Evolutionary conservation across 805 yeast genomes (phyloP).

Genomic region (Wickerhamomyces hampshirensis): DNA sequence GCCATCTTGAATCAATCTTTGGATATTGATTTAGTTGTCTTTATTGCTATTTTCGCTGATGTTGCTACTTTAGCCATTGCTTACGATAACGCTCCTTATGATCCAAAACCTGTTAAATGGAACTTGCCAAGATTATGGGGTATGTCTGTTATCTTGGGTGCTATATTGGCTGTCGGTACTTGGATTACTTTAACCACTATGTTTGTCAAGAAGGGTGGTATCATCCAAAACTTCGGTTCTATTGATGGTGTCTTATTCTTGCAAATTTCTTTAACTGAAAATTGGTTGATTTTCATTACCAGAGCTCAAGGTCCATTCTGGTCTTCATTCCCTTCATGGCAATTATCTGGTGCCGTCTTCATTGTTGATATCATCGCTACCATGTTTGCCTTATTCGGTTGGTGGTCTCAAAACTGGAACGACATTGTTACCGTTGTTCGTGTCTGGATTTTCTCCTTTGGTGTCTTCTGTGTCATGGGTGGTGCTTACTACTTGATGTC

Average conservation of each 20-base stretch:
- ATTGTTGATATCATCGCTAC: slow-evolving; percentile 89
- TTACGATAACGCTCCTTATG: slow-evolving; percentile 95
- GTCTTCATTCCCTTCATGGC: slow-evolving; percentile 96
- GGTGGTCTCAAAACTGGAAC: slow-evolving; percentile 98
- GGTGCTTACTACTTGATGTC: slow-evolving; percentile 96
- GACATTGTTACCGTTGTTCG: slow-evolving; percentile 93
- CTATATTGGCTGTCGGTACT: slow-evolving; percentile 82
- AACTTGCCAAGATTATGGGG: slow-evolving; percentile 97
- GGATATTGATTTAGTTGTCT: slow-evolving; percentile 87
- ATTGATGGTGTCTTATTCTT: slow-evolving; percentile 90
- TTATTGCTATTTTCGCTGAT: slow-evolving; percentile 96
- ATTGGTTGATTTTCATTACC: slow-evolving; percentile 95
- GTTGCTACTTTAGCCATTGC: slow-evolving; percentile 97
- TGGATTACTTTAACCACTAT: slow-evolving; percentile 94
- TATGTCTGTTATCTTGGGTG: slow-evolving; percentile 85
- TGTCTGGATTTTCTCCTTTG: slow-evolving; percentile 93
- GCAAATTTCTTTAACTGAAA: slow-evolving; percentile 92
- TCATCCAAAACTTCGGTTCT: slow-evolving; percentile 93
- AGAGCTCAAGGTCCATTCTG: slow-evolving; percentile 98
- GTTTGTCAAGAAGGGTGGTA: slow-evolving; percentile 90
- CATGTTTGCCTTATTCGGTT: slow-evolving; percentile 88
- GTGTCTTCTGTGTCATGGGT: slow-evolving; percentile 94
- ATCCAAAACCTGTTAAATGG: slow-evolving; percentile 93
- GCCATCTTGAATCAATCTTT: slow-evolving; percentile 84
- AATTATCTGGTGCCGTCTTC: slow-evolving; percentile 90